Base-by-base conservation (phyloP, 202 grass and related monocot genomes). In the Brachypodium distachyon region DNA sequence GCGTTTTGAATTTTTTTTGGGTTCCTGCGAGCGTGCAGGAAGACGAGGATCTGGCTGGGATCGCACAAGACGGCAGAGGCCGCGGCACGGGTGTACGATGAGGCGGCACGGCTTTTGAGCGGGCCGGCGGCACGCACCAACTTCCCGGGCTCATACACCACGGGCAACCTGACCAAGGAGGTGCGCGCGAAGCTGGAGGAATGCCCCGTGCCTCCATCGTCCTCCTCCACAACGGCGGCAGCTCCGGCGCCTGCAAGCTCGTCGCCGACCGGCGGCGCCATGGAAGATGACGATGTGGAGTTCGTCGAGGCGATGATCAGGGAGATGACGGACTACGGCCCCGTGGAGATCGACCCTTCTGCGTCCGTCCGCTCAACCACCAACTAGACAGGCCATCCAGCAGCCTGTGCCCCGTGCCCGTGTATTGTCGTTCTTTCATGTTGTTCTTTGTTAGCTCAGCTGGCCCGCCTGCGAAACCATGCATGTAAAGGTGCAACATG, bases 31-130 rank as follows among this genome's bases (percentile, higher is more conserved):
- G 26, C 5, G 26, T 87, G 71, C 73, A 97, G 94, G 83, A 97
- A 97, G 87, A 92, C 91, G 70, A 92, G 94, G 84, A 88, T 97
- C 73, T 97, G 94, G 94, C 78, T 97, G 8, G 94, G 94, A 29
- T 94, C 94, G 8, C 94, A 82, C 73, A 88, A 74, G 51, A 92
- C 91, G 14, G 94, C 94, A 36, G 94, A 94, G 75, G 91, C 90
- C 48, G 94, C 91, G 18, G 94, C 91, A 28, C 41, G 88, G 70
- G 94, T 91, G 13, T 94, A 94, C 73, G 94, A 94, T 38, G 91
- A 97, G 87, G 94, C 94, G 38, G 94, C 94, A 61, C 16, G 91
- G 27, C 79, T 97, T n/a, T 86, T 97, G 76, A 86, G 91, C 76
- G 91, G 87, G 3, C 37, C 88, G 2, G 43, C 34, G 29, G 91